Evolutionary conservation across 257 asterid species (phyloP).

Genomic region (Nicotiana undulata): DNA sequence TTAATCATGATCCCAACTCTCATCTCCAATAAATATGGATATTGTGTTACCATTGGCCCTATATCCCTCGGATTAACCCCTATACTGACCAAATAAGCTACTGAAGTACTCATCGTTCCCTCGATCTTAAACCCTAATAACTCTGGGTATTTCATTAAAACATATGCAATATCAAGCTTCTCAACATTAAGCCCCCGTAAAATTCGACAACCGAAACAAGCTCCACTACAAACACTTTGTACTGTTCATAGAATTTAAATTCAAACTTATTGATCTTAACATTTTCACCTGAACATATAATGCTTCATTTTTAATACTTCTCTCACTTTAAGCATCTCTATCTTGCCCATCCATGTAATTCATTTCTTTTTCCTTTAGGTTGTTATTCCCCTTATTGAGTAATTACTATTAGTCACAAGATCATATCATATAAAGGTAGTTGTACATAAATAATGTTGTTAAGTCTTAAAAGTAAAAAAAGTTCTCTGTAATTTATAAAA

Average conservation of each 20-base stretch:
- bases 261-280: no score
- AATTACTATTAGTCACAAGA: no score
- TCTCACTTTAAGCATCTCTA: no score
- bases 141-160: conserved; percentile 82
- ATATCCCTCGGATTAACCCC: conserved; percentile 88
- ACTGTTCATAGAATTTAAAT: no score
- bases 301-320: no score
- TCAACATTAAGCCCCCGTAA: conserved; percentile 82
- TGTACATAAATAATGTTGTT: no score
- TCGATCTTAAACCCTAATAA: conserved; percentile 83
- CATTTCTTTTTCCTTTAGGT: no score
- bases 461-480: background rate
- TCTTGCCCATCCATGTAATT: no score
- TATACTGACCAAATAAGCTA: conserved; percentile 82
- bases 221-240: conserved; percentile 32
- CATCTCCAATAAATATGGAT: conserved; percentile 85
- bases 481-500: no score
- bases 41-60: conserved; percentile 90
- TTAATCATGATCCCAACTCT: conserved; percentile 90
- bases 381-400: no score
- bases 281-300: no score
- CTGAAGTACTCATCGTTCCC: conserved; percentile 87
- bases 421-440: no score
- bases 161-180: conserved; percentile 72
- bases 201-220: conserved; percentile 65